Base-by-base conservation (phyloP, 2,329 filamentous ascomycete genomes). In the Eurotiales sp. region DNA sequence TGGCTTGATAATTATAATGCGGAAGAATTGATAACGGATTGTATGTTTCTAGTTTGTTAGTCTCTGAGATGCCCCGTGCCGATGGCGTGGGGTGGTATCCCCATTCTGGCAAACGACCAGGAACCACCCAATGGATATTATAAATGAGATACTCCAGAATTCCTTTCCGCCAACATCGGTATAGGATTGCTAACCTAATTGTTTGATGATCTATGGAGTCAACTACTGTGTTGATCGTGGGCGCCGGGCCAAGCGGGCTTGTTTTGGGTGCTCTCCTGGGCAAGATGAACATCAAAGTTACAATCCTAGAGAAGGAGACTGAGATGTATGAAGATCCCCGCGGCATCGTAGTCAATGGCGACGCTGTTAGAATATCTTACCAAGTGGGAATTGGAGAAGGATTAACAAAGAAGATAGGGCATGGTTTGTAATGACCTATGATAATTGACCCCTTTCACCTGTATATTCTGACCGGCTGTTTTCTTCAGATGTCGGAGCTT, bases 261-360 rank as follows among this genome's bases (percentile, higher is more conserved):
- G 46, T 67, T 51, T 52, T 69, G 1, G 63, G 62, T 3, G 61
- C 55, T 3, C 61, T 64, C 19, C 54, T 68, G 11, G 61, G 60
- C 6, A 56, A 51, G 21, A 57, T 61, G 53, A 46, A 46, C 1
- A 52, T 66, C 8, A 44, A 30, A 2, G 62, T 67, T 45, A 51
- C 67, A 8, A 57, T 66, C 1, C 30, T 69, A 3, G 64, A 68
- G 34, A 62, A 58, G 45, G 63, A 64, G 22, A 23, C 43, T 25
- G 59, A 59, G n/a, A 62, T 68, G 12, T 65, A 60, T 1, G 62
- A 61, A 2, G 66, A 69, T 46, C 65, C 66, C 1, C 55, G 65
- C 19, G 66, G 63, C 4, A 67, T 68, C n/a, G 60, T 60, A 7
- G 51, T 68, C 4, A 64, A 68, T 30, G 64, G 68, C 37, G 66